Evolutionary conservation across 768 basidiomycete species (phyloP).

Genomic region (Clathrus columnatus): DNA sequence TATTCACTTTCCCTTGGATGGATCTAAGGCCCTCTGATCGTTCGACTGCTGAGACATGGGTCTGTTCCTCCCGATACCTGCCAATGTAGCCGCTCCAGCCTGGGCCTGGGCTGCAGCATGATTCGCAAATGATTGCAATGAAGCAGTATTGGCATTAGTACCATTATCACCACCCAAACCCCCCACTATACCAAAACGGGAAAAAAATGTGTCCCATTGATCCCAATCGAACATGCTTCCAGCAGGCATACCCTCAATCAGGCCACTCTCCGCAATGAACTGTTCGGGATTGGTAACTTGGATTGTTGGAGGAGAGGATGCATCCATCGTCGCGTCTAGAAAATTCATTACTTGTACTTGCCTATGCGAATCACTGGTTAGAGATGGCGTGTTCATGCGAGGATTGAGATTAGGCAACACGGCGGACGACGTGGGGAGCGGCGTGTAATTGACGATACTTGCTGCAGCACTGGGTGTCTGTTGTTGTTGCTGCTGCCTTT

Average conservation of each 20-base stretch:
- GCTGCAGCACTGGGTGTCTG: constrained; percentile 17
- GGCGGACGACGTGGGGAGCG: constrained; percentile 31
- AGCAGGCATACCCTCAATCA: constrained; percentile 65
- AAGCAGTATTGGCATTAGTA: not conserved
- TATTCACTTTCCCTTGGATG: not conserved
- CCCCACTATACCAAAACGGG: constrained; percentile 33
- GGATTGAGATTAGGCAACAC: constrained; percentile 64
- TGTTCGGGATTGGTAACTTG: constrained; percentile 53
- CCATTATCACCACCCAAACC: not conserved
- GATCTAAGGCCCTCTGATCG: not conserved
- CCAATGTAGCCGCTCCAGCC: not conserved
- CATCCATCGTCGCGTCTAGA: constrained; percentile 35
- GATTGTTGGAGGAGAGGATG: constrained; percentile 17
- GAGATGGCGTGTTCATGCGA: constrained; percentile 44
- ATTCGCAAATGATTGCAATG: not conserved
- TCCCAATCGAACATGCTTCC: constrained; percentile 85
- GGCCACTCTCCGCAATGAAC: constrained; percentile 54
- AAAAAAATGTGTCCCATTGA: constrained; percentile 79
- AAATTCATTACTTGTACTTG: constrained; percentile 75
- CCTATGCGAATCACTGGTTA: constrained; percentile 25
- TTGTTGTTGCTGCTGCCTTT: constrained; percentile 1
- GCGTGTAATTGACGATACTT: constrained; percentile 50
- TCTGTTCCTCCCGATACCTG: not conserved
- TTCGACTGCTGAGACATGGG: not conserved
- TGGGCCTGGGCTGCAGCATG: not conserved